Base-by-base conservation (phyloP, 2,329 filamentous ascomycete genomes). In the Thermoascus crustaceus region DNA sequence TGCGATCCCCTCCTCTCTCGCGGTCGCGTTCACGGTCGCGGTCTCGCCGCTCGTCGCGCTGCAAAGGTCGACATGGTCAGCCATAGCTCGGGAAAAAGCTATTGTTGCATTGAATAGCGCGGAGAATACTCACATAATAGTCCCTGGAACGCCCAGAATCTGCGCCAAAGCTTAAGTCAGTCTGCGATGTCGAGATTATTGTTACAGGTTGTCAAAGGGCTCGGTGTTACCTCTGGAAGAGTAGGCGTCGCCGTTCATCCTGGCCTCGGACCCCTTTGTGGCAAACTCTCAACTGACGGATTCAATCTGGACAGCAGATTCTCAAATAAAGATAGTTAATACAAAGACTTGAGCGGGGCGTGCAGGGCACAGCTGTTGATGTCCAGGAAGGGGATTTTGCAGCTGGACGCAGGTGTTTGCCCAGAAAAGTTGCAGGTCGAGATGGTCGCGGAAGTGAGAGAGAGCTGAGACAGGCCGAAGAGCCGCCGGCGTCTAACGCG, bases 201-300 rank as follows among this genome's bases (percentile, higher is more conserved):
- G n/a, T n/a, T n/a, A n/a, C n/a, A n/a, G n/a, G n/a, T n/a, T n/a
- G n/a, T n/a, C n/a, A n/a, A n/a, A n/a, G n/a, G n/a, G n/a, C n/a
- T n/a, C n/a, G n/a, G n/a, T n/a, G n/a, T 61, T 69, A 85, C 84
- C 83, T 76, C 84, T 76, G 51, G 82, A 78, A 56, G 78, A 78
- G 64, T 88, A 89, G 61, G 72, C 81, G 61, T 89, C 84, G 58
- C 83, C 84, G 81, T 89, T 89, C 85, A 91, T 91, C 41, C 42
- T 76, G 54, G 47, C 50, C 49, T 44, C 26, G 18, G 7, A n/a
- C n/a, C 14, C 18, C 26, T 9, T 29, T 16, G 26, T 18, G 26
- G 11, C 26, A 10, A 29, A 29, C 14, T 10, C 8, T 13, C 26
- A 29, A 29, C 18, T 13, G 26, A 17, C 14, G 14, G 18, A 35